phyloP scores from a whole-genome alignment of 805 yeast genomes.

The Naumovozyma dairenensis region DNA sequence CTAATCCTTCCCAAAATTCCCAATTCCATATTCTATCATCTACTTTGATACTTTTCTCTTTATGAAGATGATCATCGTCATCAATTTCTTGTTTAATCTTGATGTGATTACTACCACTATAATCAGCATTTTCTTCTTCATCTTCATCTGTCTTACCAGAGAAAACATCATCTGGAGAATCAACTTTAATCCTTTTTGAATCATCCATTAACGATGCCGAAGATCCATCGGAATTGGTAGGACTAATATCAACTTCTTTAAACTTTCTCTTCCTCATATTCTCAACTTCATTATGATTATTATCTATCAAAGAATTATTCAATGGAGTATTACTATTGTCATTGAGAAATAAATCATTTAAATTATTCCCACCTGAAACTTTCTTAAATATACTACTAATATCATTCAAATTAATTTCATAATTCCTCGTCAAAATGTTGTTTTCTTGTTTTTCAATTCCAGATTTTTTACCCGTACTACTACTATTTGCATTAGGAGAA shows the following conservation, averaged over 20 bases:
- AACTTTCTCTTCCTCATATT: slow-evolving; percentile 21
- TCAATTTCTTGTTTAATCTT: not conserved
- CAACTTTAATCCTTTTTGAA: slow-evolving; percentile 26
- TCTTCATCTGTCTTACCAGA: slow-evolving; percentile 10
- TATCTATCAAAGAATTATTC: slow-evolving; percentile 1
- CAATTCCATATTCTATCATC: slow-evolving; percentile 24
- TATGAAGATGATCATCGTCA: no score
- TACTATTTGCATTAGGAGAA: no score
- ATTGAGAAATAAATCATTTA: slow-evolving; percentile 2
- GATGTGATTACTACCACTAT: no score
- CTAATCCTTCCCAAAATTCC: slow-evolving; percentile 25
- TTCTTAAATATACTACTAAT: slow-evolving; percentile 19
- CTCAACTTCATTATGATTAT: not conserved
- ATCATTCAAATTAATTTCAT: slow-evolving; percentile 12
- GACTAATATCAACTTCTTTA: slow-evolving; percentile 14
- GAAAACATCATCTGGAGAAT: slow-evolving; percentile 28
- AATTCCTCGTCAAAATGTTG: no score
- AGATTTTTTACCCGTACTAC: no score
- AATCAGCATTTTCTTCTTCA: slow-evolving; percentile 3
- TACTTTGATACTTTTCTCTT: not conserved
- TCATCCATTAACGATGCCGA: slow-evolving; percentile 26
- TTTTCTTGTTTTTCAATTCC: no score
- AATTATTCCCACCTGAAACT: slow-evolving; percentile 14
- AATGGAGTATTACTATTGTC: slow-evolving; percentile 5
- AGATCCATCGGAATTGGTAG: slow-evolving; percentile 18